These are phyloP conservation scores for Moringa oleifera DNA, from an alignment of 345 rosid genomes.

Conservation along the genomic window DNA sequence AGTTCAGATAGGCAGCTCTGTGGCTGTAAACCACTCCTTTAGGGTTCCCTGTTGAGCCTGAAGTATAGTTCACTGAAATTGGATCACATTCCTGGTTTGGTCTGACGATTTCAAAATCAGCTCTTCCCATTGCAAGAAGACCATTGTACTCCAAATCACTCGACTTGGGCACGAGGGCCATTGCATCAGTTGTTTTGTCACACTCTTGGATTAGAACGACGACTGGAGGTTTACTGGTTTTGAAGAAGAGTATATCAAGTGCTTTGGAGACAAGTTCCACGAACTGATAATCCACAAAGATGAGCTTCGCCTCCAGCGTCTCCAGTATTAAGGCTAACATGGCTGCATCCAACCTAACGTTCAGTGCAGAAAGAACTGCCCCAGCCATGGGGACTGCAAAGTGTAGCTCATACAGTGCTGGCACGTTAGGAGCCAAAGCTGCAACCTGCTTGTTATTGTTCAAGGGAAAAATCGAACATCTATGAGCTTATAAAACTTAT, in stretches of 20 bases:
- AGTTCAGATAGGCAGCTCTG: constrained; percentile 63
- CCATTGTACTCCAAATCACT: constrained; percentile 40
- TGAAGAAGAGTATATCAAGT: constrained; percentile 45
- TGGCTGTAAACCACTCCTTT: constrained; percentile 84
- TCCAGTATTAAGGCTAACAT: constrained; percentile 48
- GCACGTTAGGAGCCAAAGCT: constrained; percentile 45
- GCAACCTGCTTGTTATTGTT: constrained; percentile 54
- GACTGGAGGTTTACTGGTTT: no score
- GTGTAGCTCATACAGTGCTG: constrained; percentile 57
- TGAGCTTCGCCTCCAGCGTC: constrained; percentile 50
- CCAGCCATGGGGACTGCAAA: constrained; percentile 63
- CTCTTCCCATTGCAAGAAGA: constrained; percentile 38
- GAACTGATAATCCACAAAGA: constrained; percentile 53
- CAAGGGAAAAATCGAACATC: no score
- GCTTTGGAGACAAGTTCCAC: constrained; percentile 38
- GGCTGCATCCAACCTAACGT: constrained; percentile 34
- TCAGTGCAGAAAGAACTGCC: constrained; percentile 49
- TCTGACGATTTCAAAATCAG: constrained; percentile 20
- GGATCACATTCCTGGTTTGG: constrained; percentile 60
- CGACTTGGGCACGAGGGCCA: constrained; percentile 13
- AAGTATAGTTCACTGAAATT: constrained; percentile 66
- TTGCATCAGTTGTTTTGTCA: constrained; percentile 17
- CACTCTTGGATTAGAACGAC: constrained; percentile 15
- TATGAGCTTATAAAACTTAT: no score
- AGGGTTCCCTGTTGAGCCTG: constrained; percentile 76